Evolutionary conservation across 2,329 filamentous ascomycete species (phyloP), one percentile per base, ranked within the genome.

Genomic region (Fusarium sulawesiense): DNA sequence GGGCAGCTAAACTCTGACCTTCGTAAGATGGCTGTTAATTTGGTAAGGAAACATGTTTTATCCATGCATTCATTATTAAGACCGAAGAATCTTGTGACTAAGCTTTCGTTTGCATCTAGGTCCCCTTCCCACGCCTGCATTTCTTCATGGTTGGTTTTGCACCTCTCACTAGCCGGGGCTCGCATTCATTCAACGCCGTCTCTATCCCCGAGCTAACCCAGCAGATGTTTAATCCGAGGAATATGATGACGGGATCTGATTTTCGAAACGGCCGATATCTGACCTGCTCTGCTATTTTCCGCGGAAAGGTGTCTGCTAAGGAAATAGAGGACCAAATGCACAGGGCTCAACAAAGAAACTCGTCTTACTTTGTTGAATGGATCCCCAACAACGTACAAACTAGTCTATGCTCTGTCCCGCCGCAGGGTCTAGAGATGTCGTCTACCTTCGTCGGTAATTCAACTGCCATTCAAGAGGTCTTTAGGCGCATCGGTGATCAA

Each of bases 161-260:
- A 5, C 32, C 32, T 95, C 95, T 99, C 82, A 92, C 29, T 77
- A 98, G 98, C 94, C 95, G 95, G 81, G 94, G 95, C 75, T 44
- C 41, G 14, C 41, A 44, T 23, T 44, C 41, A 9, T 44, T 44
- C 21, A 44, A 2, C 7, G 41, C 21, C 6, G 92, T 98, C 83
- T 94, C 92, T 79, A 95, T 98, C 68, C 95, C 95, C 60, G 96
- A 98, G 88, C 90, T 99, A 83, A 98, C 96, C 78, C 96, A 98
- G 88, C 96, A 99, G 86, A 98, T 99, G 93, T 98, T 97, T 88
- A 96, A 99, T 88, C 94, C 96, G 80, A 98, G 98, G 93, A 99
- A 98, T 91, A 98, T 98, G 94, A 98, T 99, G 96, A 95, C 96
- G 86, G 96, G 95, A 73, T 97, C 94, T 73, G 96, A 98, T 87